phyloP scores from a whole-genome alignment of 2,329 filamentous ascomycete species.

The Aspergillus alliaceus region DNA sequence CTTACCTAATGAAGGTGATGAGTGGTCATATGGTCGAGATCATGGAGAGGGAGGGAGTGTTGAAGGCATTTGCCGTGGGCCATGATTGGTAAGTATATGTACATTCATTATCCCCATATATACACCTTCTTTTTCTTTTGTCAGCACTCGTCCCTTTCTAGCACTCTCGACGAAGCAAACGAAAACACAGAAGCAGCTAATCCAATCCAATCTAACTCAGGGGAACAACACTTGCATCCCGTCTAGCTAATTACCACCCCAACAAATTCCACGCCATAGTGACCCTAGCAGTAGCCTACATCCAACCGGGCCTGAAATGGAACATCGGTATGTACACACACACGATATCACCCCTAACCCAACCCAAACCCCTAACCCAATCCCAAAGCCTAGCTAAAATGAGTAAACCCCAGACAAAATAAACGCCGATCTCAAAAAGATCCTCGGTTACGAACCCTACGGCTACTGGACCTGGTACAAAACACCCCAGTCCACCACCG shows the following conservation, averaged over 20 bases:
- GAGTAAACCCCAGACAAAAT: background rate
- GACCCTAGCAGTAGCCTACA: background rate
- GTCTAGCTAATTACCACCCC: background rate
- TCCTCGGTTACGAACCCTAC: background rate
- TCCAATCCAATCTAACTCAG: background rate
- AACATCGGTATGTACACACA: background rate
- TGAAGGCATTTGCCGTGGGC: background rate
- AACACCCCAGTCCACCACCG: background rate
- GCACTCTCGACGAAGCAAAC: background rate
- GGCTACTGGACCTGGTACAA: background rate
- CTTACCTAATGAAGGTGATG: background rate
- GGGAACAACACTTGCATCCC: background rate
- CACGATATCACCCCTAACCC: background rate
- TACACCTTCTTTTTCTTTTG: background rate
- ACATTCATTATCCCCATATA: background rate
- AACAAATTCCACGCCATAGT: background rate
- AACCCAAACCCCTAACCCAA: no score
- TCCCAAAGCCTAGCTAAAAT: no score
- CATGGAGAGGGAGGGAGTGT: background rate
- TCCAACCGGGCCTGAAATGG: background rate
- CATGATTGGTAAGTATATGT: background rate
- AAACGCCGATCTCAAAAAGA: background rate
- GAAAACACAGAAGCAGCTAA: background rate
- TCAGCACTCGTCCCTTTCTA: background rate
- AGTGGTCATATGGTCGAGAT: background rate